Evolutionary conservation across 495 filamentous ascomycete genomes (phyloP).

Genomic region (Talaromyces ruber): DNA sequence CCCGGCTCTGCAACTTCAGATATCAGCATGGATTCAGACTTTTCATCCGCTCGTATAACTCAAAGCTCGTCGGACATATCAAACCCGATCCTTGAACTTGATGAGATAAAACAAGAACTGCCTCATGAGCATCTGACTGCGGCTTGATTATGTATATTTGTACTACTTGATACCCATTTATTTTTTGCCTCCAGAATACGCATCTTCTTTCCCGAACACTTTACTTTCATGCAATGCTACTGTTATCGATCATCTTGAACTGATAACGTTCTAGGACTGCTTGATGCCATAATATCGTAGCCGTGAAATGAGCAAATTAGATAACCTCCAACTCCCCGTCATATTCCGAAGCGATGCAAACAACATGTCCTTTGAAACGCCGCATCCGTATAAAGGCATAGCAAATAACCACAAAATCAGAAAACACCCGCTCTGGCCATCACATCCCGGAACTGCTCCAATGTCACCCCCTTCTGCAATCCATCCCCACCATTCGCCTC

Average conservation of each 20-base stretch:
- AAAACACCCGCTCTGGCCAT: conserved; percentile 81
- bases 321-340: background rate
- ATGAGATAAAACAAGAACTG: background rate
- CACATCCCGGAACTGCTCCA: conserved; percentile 76
- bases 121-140: background rate
- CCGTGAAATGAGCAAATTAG: background rate
- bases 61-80: background rate
- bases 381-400: background rate
- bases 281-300: background rate
- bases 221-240: background rate
- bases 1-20: background rate
- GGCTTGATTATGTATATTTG: background rate
- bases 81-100: background rate
- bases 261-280: background rate
- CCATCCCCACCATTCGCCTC: conserved; percentile 82
- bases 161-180: conserved; percentile 1
- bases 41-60: background rate
- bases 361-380: background rate
- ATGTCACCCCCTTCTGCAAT: conserved; percentile 59
- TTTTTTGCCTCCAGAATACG: background rate
- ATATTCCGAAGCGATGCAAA: background rate
- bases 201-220: background rate
- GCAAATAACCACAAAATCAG: conserved; percentile 18
- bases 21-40: background rate
- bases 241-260: background rate